Base-by-base conservation (phyloP, 2,329 filamentous ascomycete species). In the Pseudocercospora fijiensis region DNA sequence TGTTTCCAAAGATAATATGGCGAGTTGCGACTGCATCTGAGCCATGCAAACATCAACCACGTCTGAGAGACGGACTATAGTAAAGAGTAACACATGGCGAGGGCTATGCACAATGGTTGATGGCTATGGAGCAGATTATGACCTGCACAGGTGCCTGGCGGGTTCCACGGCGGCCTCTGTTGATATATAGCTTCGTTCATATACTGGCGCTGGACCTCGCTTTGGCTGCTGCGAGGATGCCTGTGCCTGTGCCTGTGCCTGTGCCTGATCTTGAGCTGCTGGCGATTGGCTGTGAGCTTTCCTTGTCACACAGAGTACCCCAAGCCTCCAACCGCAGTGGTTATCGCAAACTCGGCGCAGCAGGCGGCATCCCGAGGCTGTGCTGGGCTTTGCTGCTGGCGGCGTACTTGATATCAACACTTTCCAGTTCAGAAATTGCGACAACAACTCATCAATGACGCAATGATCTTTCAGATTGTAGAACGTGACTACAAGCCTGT, bases 1-100 rank as follows among this genome's bases (percentile, higher is more conserved):
- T 56, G 53, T 18, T 47, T 58, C 41, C 41, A 58, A 49, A 58
- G 33, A 58, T 47, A 49, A 49, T 11, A 49, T 58, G 41, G 53
- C n/a, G 18, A 30, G n/a, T 22, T 56, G 53, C 53, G 53, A 56
- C 1, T 56, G 28, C 53, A 56, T 56, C 53, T 37, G 53, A 56
- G 53, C 53, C 53, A 41, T 41, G 53, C 53, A 11, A 18, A 56
- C 53, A 37, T 22, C 28, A 20, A 56, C 27, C 53, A 41, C 28
- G 6, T 24, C 53, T 22, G 30, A 18, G 53, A 28, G 28, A 41
- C 22, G 2, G n/a, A 33, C 30, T 41, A 37, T 10, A 41, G 27
- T 56, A 56, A 37, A 56, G 27, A 56, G 18, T 28, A 30, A 4
- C 16, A 28, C n/a, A 56, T 28, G 27, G 11, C 10, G 18, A 56